Percentiles rank a stretch among this genome's conserved stretches.
These are phyloP conservation scores for Cadophora malorum DNA, from an alignment of 2,329 filamentous ascomycete species.

Conservation along the genomic window DNA sequence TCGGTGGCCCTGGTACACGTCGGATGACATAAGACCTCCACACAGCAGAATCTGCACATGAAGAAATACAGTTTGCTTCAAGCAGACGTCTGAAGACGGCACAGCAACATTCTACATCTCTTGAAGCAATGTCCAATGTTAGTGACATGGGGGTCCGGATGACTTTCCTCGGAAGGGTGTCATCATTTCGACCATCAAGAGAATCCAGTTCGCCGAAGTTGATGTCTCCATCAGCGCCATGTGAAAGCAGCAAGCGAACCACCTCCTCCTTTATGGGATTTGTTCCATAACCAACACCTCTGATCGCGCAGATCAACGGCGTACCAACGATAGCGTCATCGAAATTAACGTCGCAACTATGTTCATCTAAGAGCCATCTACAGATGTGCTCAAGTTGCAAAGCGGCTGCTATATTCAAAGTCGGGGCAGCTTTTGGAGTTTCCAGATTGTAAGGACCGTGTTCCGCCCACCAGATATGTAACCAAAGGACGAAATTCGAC, in stretches of 20 bases:
- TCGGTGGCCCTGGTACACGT: neutral
- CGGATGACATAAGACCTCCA: neutral
- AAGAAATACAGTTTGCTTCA: neutral
- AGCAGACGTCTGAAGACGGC: slow-evolving; percentile 3
- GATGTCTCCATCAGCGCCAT: neutral
- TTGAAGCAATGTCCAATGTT: neutral
- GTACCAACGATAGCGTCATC: slow-evolving; percentile 20
- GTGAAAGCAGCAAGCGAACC: neutral
- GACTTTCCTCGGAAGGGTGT: neutral
- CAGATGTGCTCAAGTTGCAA: slow-evolving; percentile 18
- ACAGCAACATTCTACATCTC: neutral
- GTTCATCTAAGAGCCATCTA: slow-evolving; percentile 21
- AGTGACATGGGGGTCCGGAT: slow-evolving; percentile 12
- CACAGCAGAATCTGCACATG: slow-evolving; percentile 11
- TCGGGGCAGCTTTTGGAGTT: slow-evolving; percentile 11
- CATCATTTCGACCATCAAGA: neutral
- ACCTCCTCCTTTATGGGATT: neutral
- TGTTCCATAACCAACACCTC: neutral
- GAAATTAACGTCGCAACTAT: slow-evolving; percentile 22
- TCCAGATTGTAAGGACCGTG: neutral
- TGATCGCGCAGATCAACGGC: slow-evolving; percentile 20
- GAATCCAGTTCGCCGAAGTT: neutral
- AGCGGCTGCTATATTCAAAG: slow-evolving; percentile 22
- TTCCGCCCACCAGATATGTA: slow-evolving; percentile 17
- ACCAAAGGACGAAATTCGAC: slow-evolving; percentile 22